Evolutionary conservation across 805 yeast species (phyloP).

Genomic region (Saturnispora sanitii): DNA sequence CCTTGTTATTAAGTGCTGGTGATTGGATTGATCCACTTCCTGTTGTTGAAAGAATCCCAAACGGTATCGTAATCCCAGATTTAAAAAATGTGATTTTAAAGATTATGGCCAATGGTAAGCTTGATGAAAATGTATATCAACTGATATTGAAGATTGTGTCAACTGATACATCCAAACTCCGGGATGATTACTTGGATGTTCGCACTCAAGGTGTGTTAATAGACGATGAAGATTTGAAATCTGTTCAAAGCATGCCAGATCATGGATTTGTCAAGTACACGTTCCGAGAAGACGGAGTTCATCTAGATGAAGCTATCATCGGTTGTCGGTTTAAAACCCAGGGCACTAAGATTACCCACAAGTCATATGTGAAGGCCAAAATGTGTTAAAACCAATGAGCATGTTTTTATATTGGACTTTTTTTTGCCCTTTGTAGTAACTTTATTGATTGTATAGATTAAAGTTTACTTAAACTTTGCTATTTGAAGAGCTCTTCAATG

Average conservation of each 20-base stretch:
- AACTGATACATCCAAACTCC: conserved; percentile 36
- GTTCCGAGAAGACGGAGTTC: conserved; percentile 6
- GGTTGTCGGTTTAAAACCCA: conserved; percentile 26
- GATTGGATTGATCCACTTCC: conserved; percentile 58
- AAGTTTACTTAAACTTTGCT: not conserved
- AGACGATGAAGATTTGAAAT: conserved; percentile 15
- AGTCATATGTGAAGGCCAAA: conserved; percentile 22
- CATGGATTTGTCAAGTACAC: conserved; percentile 7
- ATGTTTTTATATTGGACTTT: too few species aligned
- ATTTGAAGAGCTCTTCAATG: not conserved
- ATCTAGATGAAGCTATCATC: conserved; percentile 26
- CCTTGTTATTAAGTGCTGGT: conserved; percentile 60
- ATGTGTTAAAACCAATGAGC: conserved; percentile 2
- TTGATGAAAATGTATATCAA: conserved; percentile 42
- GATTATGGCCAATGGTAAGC: conserved; percentile 54
- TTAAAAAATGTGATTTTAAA: conserved; percentile 49
- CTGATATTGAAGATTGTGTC: conserved; percentile 47
- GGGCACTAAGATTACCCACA: conserved; percentile 26
- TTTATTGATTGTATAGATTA: not conserved
- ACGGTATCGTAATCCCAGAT: conserved; percentile 52
- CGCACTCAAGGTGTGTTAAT: conserved; percentile 28
- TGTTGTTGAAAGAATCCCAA: conserved; percentile 56
- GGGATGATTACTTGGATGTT: conserved; percentile 22
- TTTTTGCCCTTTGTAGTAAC: not conserved
- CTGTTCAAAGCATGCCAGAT: conserved; percentile 4